Conservation (phyloP, 805 yeast genomes). For the Metschnikowia shivogae region DNA sequence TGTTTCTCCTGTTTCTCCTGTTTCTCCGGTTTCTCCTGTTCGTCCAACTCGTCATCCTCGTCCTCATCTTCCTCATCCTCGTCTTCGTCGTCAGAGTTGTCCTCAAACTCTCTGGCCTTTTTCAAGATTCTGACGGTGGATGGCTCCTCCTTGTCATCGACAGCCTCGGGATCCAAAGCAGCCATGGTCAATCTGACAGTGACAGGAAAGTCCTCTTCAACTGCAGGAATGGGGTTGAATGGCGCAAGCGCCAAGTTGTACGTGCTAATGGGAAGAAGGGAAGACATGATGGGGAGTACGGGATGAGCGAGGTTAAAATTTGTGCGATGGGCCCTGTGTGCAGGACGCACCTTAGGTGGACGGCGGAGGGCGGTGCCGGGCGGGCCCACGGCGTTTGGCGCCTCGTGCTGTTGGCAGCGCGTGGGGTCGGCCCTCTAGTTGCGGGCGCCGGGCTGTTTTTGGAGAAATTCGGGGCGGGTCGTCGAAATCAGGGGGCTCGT, state of each 20-base stretch:
- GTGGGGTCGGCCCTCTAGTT: no score
- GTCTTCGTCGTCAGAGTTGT: conserved; percentile 40
- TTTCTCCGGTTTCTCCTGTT: no score
- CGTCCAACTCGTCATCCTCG: conserved; percentile 22
- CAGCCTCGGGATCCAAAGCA: conserved; percentile 87
- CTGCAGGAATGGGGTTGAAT: conserved; percentile 81
- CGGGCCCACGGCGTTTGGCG: no score
- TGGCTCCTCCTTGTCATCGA: conserved; percentile 77
- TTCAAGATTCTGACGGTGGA: conserved; percentile 87
- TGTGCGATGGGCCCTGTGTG: background rate
- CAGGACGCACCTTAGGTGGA: background rate
- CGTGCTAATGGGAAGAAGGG: conserved; percentile 78
- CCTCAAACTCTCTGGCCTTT: conserved; percentile 46
- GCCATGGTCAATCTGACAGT: conserved; percentile 92
- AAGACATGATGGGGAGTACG: conserved; percentile 46
- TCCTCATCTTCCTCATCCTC: conserved; percentile 22
- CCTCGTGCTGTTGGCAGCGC: no score
- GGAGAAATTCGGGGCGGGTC: no score
- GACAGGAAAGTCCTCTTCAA: conserved; percentile 80
- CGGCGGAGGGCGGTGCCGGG: no score
- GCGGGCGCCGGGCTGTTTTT: no score
- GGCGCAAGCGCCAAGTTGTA: conserved; percentile 84
- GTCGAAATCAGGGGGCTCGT: no score
- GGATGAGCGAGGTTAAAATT: conserved; percentile 2
- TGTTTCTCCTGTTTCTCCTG: no score